A percentile compares a stretch with the other conserved stretches of the same genome.
These are phyloP conservation scores for Trebouxiophyceae sp. DNA, from an alignment of 163 green algal genomes.

Conservation along the genomic window DNA sequence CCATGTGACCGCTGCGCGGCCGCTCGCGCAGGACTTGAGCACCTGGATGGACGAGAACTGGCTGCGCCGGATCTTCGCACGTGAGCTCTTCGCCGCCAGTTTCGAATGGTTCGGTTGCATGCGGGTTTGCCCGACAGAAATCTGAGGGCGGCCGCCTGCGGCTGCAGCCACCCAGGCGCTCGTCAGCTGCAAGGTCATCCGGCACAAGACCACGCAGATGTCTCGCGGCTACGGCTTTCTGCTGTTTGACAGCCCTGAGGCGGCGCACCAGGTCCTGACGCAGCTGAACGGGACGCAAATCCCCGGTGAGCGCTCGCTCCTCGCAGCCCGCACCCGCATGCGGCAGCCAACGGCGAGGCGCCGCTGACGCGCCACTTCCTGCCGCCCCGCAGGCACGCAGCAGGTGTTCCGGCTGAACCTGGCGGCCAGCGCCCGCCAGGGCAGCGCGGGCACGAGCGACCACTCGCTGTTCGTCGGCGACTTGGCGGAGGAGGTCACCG, in stretches of 20 bases:
- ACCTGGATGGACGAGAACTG: constrained; percentile 56
- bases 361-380: too few relatives aligned
- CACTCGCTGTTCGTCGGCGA: constrained; percentile 76
- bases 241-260: constrained; percentile 48
- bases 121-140: too few relatives aligned
- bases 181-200: constrained; percentile 38
- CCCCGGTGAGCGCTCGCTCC: neutral
- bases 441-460: constrained; percentile 17
- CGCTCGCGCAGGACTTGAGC: constrained; percentile 25
- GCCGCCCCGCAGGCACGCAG: constrained; percentile 11
- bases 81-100: constrained; percentile 6
- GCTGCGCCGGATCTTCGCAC: constrained; percentile 35
- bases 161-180: neutral
- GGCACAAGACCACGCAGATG: constrained; percentile 52
- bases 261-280: constrained; percentile 46
- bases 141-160: too few relatives aligned
- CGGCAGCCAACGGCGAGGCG: too few relatives aligned
- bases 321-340: too few relatives aligned
- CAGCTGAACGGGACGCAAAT: constrained; percentile 58
- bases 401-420: constrained; percentile 45
- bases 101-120: too few relatives aligned
- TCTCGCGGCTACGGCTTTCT: constrained; percentile 44
- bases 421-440: constrained; percentile 21
- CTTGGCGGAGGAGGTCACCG: constrained; percentile 77
- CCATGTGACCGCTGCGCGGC: too few relatives aligned